Base-by-base conservation (phyloP, 1,139 yeast genomes). In the Candida sojae region DNA sequence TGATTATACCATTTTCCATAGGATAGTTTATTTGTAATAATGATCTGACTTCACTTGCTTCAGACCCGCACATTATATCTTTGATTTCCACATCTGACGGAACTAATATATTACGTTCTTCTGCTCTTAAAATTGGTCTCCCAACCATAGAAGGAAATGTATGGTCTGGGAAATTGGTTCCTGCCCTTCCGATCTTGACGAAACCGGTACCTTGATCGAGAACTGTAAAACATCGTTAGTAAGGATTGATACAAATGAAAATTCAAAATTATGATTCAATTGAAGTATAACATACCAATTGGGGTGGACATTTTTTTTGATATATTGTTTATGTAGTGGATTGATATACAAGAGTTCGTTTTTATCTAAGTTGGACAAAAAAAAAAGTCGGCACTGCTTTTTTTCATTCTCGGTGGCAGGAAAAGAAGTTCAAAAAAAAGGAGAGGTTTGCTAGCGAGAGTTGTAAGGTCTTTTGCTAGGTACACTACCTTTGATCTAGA, bases 181-280 rank as follows among this genome's bases (percentile, higher is more conserved):
- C 98, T 33, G 96, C 97, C 62, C 96, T 83, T 51, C 99, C 99
- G 60, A 93, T 90, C 68, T 87, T 87, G 41, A 87, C 93, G 65
- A 93, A 93, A 54, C 99, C 99, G 43, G 99, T 93, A 74, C 99
- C 99, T 75, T 95, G 99, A 73, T 93, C 99, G 60, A 95, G 91
- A 60, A 93, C 98, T 83, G 62, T 30, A 25, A 39, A 11, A 11
- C 23, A 17, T 1, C 23, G 44, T 41, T 45, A 41, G 44, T 36
- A 34, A 12, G 21, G 21, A 5, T 29, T 23, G 9, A 10, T 21
- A 8, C 8, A 32, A 21, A n/a, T 9, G 2, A 28, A 4, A 35
- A 17, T 17, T 17, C 21, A 17, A 11, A 1, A 9, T 7, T 9
- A 8, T 26, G 25, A 36, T 36, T 26, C 30, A 44, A 39, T n/a